These are phyloP conservation scores for Eucalyptus melliodora DNA, from an alignment of 345 rosid species.

Conservation along the genomic window DNA sequence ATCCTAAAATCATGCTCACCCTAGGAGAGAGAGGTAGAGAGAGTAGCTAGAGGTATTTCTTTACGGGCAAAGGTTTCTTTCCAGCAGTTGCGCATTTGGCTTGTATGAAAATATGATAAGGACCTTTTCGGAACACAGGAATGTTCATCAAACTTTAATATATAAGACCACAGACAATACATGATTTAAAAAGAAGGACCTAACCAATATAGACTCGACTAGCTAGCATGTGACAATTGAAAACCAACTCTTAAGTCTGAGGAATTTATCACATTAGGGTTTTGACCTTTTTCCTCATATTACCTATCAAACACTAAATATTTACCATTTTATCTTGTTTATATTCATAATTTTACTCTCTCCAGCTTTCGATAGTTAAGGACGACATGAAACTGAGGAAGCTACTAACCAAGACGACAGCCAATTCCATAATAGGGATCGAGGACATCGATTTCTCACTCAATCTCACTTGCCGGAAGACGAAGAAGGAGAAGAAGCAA, in stretches of 20 bases:
- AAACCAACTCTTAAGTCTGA: neutral
- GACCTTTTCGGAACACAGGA: neutral
- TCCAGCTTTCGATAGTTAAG: neutral
- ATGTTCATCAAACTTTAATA: neutral
- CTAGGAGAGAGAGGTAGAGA: too few relatives aligned
- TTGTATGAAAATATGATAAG: neutral
- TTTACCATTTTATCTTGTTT: neutral
- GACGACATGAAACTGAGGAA: neutral
- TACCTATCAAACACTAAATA: neutral
- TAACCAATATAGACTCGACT: neutral
- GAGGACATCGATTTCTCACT: slow-evolving; percentile 6
- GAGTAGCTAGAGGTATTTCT: neutral
- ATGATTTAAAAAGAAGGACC: neutral
- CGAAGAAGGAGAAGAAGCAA: neutral
- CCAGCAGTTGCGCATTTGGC: neutral
- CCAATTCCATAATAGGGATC: neutral
- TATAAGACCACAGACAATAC: neutral
- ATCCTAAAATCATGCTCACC: too few relatives aligned
- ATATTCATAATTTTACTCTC: neutral
- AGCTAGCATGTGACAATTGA: neutral
- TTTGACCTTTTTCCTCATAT: neutral
- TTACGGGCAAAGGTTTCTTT: neutral
- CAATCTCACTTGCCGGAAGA: neutral
- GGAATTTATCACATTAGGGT: neutral
- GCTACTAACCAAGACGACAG: neutral